Conservation (phyloP, 306 rosid species). For the Fragaria nilgerrensis region DNA sequence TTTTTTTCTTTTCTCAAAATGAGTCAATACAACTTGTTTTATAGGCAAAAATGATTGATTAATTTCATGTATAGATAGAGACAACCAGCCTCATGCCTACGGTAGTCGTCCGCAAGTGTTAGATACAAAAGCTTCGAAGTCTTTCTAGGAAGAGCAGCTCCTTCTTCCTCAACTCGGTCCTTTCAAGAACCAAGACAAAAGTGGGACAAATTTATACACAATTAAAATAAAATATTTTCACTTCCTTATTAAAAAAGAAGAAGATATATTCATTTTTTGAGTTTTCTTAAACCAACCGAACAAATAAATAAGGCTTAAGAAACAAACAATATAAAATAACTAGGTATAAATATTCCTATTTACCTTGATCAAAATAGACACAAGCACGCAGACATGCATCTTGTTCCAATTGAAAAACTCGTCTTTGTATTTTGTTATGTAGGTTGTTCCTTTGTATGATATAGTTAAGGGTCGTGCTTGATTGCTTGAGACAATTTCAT, state of each 20-base stretch:
- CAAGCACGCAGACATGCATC: not conserved
- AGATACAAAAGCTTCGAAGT: not conserved
- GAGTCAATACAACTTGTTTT: not conserved
- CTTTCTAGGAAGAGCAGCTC: constrained; percentile 7
- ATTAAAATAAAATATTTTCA: not conserved
- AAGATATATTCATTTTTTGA: not conserved
- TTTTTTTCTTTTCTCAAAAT: not conserved
- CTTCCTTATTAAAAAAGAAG: too few relatives aligned
- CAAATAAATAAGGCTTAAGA: not conserved
- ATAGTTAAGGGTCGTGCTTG: too few relatives aligned
- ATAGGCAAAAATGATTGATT: not conserved
- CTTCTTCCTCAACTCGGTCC: not conserved
- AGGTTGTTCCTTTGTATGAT: too few relatives aligned
- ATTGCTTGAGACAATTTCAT: too few relatives aligned
- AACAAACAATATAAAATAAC: not conserved
- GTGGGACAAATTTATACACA: not conserved
- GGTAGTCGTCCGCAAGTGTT: not conserved
- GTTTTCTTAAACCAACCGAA: not conserved
- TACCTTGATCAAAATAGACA: not conserved
- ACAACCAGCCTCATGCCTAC: not conserved
- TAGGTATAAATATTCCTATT: not conserved
- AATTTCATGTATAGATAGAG: not conserved
- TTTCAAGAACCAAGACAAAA: not conserved
- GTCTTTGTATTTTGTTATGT: too few relatives aligned
- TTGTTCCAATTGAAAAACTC: too few relatives aligned